These are phyloP conservation scores for Exutisphaerella laricina DNA, from an alignment of 2,329 filamentous ascomycete species.

Conservation along the genomic window DNA sequence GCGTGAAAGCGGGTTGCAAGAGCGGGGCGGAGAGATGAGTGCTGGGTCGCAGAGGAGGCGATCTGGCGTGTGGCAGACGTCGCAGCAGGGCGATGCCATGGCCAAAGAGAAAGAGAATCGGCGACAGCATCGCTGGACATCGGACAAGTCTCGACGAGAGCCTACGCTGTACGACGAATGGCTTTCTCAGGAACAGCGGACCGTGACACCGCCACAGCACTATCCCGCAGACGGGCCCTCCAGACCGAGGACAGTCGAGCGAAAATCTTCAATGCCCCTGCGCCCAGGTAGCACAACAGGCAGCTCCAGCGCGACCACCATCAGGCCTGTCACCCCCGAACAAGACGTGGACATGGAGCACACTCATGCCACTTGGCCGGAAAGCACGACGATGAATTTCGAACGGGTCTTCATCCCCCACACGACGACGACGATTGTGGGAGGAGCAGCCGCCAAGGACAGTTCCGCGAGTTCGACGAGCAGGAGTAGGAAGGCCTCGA, in stretches of 20 bases:
- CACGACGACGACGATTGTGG: slow-evolving; percentile 27
- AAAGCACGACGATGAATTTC: slow-evolving; percentile 28
- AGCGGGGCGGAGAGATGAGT: slow-evolving; percentile 10
- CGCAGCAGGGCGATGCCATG: slow-evolving; percentile 10
- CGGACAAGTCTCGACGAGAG: slow-evolving; percentile 24
- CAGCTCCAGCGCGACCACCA: slow-evolving; percentile 35
- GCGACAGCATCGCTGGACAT: slow-evolving; percentile 13
- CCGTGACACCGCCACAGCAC: slow-evolving; percentile 1
- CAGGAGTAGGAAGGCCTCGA: slow-evolving; percentile 11
- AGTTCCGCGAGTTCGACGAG: slow-evolving; percentile 15
- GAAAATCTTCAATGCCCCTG: slow-evolving; percentile 20
- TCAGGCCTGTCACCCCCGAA: slow-evolving; percentile 65
- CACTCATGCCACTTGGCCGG: slow-evolving; percentile 17
- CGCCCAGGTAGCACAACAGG: slow-evolving; percentile 21
- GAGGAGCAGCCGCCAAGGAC: slow-evolving; percentile 14
- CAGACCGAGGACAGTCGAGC: slow-evolving; percentile 12
- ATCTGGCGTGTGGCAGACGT: slow-evolving; percentile 18
- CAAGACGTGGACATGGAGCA: slow-evolving; percentile 14
- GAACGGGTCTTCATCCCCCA: slow-evolving; percentile 28
- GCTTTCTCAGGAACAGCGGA: slow-evolving; percentile 22
- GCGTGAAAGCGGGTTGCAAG: background rate
- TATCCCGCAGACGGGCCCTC: slow-evolving; percentile 10
- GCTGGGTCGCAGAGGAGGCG: slow-evolving; percentile 17
- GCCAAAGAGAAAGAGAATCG: slow-evolving; percentile 13
- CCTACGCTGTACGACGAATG: slow-evolving; percentile 32